Evolutionary conservation across 1,284 basidiomycete species (phyloP).

Genomic region (Sparassis latifolia): DNA sequence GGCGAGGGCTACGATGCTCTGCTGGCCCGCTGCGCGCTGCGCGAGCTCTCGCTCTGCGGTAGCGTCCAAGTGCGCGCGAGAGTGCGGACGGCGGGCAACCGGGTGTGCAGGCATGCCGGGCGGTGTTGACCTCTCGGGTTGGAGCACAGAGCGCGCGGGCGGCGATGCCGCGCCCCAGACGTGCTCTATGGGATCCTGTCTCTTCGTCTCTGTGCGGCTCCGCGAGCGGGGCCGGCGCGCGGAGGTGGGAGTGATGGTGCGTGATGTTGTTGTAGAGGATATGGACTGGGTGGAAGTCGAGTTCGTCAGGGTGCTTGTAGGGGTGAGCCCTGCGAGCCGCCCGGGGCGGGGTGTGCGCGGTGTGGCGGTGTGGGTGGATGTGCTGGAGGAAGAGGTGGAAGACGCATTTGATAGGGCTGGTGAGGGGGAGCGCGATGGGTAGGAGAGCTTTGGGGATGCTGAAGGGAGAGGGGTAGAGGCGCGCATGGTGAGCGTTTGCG

Average conservation of each 20-base stretch:
- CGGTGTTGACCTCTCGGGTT: slow-evolving; percentile 5
- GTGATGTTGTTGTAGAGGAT: slow-evolving; percentile 23
- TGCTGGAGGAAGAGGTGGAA: slow-evolving; percentile 22
- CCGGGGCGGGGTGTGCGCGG: slow-evolving; percentile 21
- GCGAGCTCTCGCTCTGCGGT: not conserved
- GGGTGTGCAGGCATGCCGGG: not conserved
- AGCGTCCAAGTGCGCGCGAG: not conserved
- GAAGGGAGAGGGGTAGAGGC: slow-evolving; percentile 21
- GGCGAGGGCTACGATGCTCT: slow-evolving; percentile 11
- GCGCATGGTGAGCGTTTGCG: slow-evolving; percentile 11
- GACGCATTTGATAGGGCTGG: slow-evolving; percentile 41
- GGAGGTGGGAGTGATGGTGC: slow-evolving; percentile 20
- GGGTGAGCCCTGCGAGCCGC: slow-evolving; percentile 11
- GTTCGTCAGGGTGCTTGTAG: slow-evolving; percentile 12
- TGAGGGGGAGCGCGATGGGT: slow-evolving; percentile 15
- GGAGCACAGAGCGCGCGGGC: slow-evolving; percentile 11
- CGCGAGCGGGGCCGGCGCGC: slow-evolving; percentile 3
- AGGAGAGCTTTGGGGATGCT: slow-evolving; percentile 5
- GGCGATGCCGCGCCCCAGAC: too few relatives aligned
- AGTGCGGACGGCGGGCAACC: not conserved
- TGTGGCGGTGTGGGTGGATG: slow-evolving; percentile 26
- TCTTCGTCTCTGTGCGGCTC: not conserved
- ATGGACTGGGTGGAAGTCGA: slow-evolving; percentile 22
- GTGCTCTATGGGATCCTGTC: too few relatives aligned
- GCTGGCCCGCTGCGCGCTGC: not conserved